These are phyloP conservation scores for Alternaria triticina DNA, from an alignment of 2,329 filamentous ascomycete species.

Conservation along the genomic window DNA sequence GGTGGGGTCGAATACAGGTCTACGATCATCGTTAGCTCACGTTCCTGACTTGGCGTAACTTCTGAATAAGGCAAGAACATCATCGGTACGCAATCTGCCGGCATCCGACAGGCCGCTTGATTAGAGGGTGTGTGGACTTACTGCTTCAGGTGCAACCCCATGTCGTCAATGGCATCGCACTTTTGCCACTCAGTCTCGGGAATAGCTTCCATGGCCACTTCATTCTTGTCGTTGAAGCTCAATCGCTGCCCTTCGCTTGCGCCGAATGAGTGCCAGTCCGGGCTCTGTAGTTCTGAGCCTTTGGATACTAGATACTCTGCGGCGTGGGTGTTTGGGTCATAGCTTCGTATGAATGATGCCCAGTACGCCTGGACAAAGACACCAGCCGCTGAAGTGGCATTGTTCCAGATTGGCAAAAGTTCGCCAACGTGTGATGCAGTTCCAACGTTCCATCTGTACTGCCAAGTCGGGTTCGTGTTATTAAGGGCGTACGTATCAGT, in stretches of 20 bases:
- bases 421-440: slow-evolving; percentile 49
- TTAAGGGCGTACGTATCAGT: slow-evolving; percentile 41
- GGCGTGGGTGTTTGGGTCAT: slow-evolving; percentile 50
- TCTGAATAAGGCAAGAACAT: background rate
- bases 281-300: slow-evolving; percentile 25
- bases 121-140: slow-evolving; percentile 21
- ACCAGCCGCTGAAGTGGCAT: slow-evolving; percentile 37
- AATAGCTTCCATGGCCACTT: slow-evolving; percentile 40
- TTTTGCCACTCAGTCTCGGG: slow-evolving; percentile 23
- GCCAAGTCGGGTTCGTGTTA: slow-evolving; percentile 47
- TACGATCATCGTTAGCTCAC: slow-evolving; percentile 16
- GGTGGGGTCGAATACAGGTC: background rate
- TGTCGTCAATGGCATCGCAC: slow-evolving; percentile 32
- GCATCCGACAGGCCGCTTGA: background rate
- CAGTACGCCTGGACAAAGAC: slow-evolving; percentile 50
- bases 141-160: slow-evolving; percentile 40
- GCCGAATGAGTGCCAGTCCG: slow-evolving; percentile 37
- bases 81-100: background rate
- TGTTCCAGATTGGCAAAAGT: slow-evolving; percentile 48
- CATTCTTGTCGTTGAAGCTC: slow-evolving; percentile 34
- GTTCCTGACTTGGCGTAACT: slow-evolving; percentile 4
- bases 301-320: slow-evolving; percentile 23
- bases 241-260: slow-evolving; percentile 28
- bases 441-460: slow-evolving; percentile 58
- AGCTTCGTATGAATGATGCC: slow-evolving; percentile 52